Evolutionary conservation across 2,329 filamentous ascomycete genomes (phyloP), one percentile per base, ranked within the genome.

Genomic region (Colletotrichum chlorophyti): DNA sequence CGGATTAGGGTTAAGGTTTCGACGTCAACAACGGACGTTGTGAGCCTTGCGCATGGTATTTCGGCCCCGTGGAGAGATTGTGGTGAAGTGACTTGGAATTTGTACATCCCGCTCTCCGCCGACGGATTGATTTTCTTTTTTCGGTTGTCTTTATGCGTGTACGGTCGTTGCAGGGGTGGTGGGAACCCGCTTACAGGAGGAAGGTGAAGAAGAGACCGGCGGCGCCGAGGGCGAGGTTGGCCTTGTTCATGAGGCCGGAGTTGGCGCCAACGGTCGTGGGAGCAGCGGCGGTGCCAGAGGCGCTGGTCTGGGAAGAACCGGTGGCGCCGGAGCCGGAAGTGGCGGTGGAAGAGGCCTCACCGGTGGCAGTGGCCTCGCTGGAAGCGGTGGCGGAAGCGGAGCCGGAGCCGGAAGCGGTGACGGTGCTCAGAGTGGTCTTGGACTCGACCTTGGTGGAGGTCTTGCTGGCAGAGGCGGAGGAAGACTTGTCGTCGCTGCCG

Each of bases 131-230:
- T 51, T 46, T 35, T 49, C n/a, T 60, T 24, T 37, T 32, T 15
- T 24, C n/a, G n/a, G 14, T 60, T 29, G 17, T 31, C 34, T 53
- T 49, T 21, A 50, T 45, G 32, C 43, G 45, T 55, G 45, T 50
- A 45, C 57, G 38, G 32, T 50, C 57, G 32, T 60, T 60, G n/a
- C 42, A 50, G 34, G 35, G 27, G 19, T 43, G 17, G 31, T 19
- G 26, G 24, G 21, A 10, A 45, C 14, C 58, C 45, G 47, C 52
- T 63, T 62, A 62, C 42, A 63, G 46, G 49, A 63, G 37, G 54
- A 55, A 62, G 42, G 61, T 50, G 54, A 62, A 59, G 59, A 63
- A 48, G 24, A 63, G 61, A 8, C 61, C 61, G 29, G 45, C 54
- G 42, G 54, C 54, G 19, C 61, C 61, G 27, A 63, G 50, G 40